Conservation (phyloP, 108 stramenopile species). For the Schizochytrium sp. region DNA sequence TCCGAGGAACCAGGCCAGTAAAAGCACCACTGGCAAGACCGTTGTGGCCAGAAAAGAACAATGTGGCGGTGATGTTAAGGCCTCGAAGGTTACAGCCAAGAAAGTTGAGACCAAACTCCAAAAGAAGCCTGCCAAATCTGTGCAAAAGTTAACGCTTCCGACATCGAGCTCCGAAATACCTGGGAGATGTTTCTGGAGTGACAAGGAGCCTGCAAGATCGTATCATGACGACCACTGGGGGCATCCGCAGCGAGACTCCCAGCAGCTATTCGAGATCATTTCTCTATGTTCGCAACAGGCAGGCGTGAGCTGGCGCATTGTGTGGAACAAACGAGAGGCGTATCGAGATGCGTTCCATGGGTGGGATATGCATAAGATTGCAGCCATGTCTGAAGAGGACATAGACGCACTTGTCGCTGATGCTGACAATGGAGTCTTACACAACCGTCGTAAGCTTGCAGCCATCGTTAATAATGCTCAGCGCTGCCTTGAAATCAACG, state of each 20-base stretch:
- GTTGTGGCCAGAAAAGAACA: too few relatives aligned
- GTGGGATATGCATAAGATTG: slow-evolving; percentile 46
- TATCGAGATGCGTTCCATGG: background rate
- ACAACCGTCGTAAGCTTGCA: slow-evolving; percentile 28
- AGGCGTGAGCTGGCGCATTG: slow-evolving; percentile 44
- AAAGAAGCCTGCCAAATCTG: too few relatives aligned
- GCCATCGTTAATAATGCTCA: slow-evolving; percentile 53
- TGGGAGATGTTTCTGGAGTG: slow-evolving; percentile 4
- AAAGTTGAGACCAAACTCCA: too few relatives aligned
- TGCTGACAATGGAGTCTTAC: background rate
- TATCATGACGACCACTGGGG: slow-evolving; percentile 56
- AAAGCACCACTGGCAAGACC: too few relatives aligned
- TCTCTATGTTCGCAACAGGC: slow-evolving; percentile 58
- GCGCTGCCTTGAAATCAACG: slow-evolving; percentile 32
- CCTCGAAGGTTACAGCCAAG: too few relatives aligned
- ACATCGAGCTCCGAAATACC: background rate
- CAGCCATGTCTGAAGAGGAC: slow-evolving; percentile 38
- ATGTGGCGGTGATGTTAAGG: too few relatives aligned
- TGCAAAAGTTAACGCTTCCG: too few relatives aligned
- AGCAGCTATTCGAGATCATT: slow-evolving; percentile 35
- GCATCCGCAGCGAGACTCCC: background rate
- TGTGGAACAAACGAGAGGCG: slow-evolving; percentile 42
- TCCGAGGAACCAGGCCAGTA: too few relatives aligned
- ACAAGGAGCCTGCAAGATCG: background rate
- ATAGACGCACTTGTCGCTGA: slow-evolving; percentile 46